Conservation (phyloP, 2,329 filamentous ascomycete species). For the Calonectria leucothoes region DNA sequence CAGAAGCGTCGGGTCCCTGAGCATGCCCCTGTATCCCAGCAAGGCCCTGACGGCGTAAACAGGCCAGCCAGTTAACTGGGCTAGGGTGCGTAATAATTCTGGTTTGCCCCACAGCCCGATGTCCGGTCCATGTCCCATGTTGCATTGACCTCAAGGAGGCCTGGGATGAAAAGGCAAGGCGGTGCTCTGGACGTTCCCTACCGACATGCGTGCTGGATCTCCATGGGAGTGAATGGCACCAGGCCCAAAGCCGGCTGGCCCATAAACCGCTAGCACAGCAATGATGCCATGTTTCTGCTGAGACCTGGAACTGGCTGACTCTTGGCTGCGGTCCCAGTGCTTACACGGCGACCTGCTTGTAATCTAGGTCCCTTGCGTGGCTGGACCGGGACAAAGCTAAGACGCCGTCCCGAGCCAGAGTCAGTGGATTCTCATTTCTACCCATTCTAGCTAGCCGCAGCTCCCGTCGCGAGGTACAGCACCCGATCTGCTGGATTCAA, state of each 20-base stretch:
- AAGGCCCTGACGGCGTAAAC: conserved; percentile 22
- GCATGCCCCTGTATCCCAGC: conserved; percentile 26
- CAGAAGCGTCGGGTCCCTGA: conserved; percentile 15
- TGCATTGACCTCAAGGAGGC: conserved; percentile 16
- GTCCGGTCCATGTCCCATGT: conserved; percentile 6
- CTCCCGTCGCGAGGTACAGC: background rate
- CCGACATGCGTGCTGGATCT: background rate
- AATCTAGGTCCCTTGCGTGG: conserved; percentile 14
- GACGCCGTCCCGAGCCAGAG: background rate
- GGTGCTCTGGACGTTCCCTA: background rate
- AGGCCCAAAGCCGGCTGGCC: background rate
- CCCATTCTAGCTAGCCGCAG: conserved; percentile 1
- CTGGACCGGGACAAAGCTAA: background rate
- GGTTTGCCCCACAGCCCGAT: conserved; percentile 15
- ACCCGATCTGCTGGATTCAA: background rate
- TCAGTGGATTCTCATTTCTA: background rate
- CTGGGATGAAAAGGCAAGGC: background rate
- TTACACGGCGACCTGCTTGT: background rate
- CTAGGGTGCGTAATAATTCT: conserved; percentile 13
- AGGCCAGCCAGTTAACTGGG: background rate
- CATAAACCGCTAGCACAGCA: background rate
- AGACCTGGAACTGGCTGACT: background rate
- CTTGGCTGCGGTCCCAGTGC: background rate
- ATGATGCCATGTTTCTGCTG: background rate
- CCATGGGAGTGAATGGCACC: background rate